Evolutionary conservation across 345 rosid species (phyloP).

Genomic region (Microthlaspi erraticum): DNA sequence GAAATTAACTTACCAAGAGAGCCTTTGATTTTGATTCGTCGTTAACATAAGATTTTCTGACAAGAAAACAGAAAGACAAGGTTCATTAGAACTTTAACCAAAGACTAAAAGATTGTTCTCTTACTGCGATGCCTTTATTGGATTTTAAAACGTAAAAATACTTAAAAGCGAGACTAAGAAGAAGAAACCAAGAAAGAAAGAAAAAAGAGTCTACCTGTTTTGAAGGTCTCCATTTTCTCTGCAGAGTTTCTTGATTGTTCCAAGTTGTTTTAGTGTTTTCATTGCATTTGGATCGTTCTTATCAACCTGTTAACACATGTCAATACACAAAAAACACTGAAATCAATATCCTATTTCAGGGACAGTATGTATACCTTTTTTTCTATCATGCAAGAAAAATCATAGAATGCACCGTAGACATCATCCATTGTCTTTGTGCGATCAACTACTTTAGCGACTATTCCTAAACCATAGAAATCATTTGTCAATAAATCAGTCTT

Average conservation of each 20-base stretch:
- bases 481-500: neutral
- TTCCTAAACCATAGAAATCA: constrained; percentile 51
- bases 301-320: constrained; percentile 53
- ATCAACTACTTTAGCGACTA: constrained; percentile 77
- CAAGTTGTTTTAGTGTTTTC: constrained; percentile 62
- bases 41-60: constrained; percentile 63
- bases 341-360: neutral
- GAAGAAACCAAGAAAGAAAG: constrained; percentile 9
- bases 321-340: neutral
- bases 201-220: constrained; percentile 50
- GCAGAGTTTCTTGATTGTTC: constrained; percentile 66
- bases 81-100: constrained; percentile 3
- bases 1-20: constrained; percentile 30
- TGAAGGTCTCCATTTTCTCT: constrained; percentile 58
- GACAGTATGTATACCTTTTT: constrained; percentile 57
- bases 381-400: constrained; percentile 66
- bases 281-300: constrained; percentile 69
- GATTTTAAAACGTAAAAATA: too few relatives aligned
- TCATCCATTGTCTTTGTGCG: constrained; percentile 76
- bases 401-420: constrained; percentile 81
- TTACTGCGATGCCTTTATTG: too few relatives aligned
- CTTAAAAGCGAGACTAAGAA: neutral
- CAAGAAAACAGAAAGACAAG: constrained; percentile 7
- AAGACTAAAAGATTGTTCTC: too few relatives aligned
- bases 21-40: constrained; percentile 31